Conservation (phyloP, 2,329 filamentous ascomycete species). For the Cytospora leucostoma region DNA sequence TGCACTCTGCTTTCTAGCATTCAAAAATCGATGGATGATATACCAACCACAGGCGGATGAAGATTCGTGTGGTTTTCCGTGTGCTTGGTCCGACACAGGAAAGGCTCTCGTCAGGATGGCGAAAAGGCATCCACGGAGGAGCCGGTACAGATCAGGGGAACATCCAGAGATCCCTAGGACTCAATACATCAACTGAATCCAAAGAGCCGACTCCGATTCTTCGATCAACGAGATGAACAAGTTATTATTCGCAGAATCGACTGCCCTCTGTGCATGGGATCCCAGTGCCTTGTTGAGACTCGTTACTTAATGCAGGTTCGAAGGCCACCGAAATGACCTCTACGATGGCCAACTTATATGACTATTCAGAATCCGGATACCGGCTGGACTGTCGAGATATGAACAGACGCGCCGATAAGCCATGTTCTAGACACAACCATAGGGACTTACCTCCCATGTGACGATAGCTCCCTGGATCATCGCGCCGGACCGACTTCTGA, state of each 20-base stretch:
- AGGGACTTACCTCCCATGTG: neutral
- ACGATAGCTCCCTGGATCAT: neutral
- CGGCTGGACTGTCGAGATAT: neutral
- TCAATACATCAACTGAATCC: slow-evolving; percentile 27
- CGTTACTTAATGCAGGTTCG: neutral
- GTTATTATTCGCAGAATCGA: neutral
- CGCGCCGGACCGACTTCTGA: too few species aligned
- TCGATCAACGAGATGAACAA: slow-evolving; percentile 16
- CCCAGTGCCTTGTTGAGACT: neutral
- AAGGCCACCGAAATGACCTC: neutral
- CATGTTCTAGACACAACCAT: neutral
- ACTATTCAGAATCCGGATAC: neutral
- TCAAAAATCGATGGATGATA: slow-evolving; percentile 29
- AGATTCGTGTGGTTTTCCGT: slow-evolving; percentile 27
- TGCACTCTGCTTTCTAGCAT: slow-evolving; percentile 28
- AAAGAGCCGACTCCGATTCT: slow-evolving; percentile 26
- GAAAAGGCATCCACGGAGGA: slow-evolving; percentile 22
- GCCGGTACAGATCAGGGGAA: slow-evolving; percentile 27
- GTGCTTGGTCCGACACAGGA: slow-evolving; percentile 30
- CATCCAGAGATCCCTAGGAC: slow-evolving; percentile 25
- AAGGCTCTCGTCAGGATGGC: slow-evolving; percentile 23
- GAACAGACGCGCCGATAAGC: neutral
- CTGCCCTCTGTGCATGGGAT: neutral
- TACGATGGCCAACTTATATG: neutral
- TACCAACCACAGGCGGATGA: slow-evolving; percentile 28